phyloP scores from a whole-genome alignment of 148 eudicot species.

The Chenopodium album region DNA sequence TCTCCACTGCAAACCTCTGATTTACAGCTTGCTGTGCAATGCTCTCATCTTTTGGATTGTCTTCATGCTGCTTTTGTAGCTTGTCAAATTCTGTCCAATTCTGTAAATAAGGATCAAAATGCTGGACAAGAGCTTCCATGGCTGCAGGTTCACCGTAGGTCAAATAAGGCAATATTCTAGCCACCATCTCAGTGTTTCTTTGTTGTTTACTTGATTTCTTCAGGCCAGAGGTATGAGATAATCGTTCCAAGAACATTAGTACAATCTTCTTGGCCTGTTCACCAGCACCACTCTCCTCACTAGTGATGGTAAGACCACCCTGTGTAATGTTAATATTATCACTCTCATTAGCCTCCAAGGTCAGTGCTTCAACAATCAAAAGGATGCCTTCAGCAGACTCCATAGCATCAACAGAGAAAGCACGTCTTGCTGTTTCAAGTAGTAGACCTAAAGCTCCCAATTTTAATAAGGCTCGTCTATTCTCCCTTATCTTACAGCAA shows the following conservation, averaged over 20 bases:
- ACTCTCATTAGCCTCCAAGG: slow-evolving; percentile 94
- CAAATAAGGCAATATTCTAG: slow-evolving; percentile 94
- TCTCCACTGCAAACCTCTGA: slow-evolving; percentile 89
- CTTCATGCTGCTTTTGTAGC: slow-evolving; percentile 71
- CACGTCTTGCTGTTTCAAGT: slow-evolving; percentile 95
- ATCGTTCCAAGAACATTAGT: slow-evolving; percentile 91
- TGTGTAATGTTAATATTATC: slow-evolving; percentile 73
- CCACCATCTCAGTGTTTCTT: slow-evolving; percentile 99
- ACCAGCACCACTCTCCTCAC: slow-evolving; percentile 74
- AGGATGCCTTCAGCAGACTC: slow-evolving; percentile 99
- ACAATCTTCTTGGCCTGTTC: slow-evolving; percentile 98
- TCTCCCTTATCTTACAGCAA: slow-evolving; percentile 95
- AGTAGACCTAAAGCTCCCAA: slow-evolving; percentile 84
- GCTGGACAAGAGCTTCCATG: slow-evolving; percentile 94
- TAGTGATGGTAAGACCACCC: slow-evolving; percentile 65
- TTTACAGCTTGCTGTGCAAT: slow-evolving; percentile 64
- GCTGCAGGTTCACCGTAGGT: slow-evolving; percentile 97
- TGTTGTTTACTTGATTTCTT: slow-evolving; percentile 96
- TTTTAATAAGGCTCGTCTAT: slow-evolving; percentile 77
- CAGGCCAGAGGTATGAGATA: slow-evolving; percentile 75
- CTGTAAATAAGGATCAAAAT: slow-evolving; percentile 77
- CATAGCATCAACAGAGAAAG: slow-evolving; percentile 98
- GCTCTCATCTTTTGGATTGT: slow-evolving; percentile 67
- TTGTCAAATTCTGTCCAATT: slow-evolving; percentile 83
- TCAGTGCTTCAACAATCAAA: slow-evolving; percentile 89